A percentile compares a stretch with the other conserved stretches of the same genome.
Evolutionary conservation across 306 rosid genomes (phyloP).

Genomic region (Rosa chinensis): DNA sequence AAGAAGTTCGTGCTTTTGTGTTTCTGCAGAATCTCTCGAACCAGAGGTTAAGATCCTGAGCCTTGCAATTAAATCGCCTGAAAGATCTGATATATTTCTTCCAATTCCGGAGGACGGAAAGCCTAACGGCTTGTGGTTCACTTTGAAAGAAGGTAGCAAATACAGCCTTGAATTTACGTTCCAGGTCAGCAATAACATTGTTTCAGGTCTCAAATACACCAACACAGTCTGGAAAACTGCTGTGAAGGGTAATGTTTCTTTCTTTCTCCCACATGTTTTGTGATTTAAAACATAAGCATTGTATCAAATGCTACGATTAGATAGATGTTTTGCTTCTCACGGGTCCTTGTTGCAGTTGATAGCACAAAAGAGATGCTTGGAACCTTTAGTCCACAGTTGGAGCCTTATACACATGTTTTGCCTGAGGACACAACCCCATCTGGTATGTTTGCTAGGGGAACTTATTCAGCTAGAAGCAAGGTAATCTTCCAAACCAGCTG

Average conservation of each 20-base stretch:
- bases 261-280: neutral
- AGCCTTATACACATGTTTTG: conserved; percentile 74
- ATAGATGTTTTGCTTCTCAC: conserved; percentile 7
- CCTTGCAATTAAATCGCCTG: conserved; percentile 73
- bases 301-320: neutral
- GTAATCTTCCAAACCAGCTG: conserved; percentile 31
- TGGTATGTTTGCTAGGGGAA: conserved; percentile 89
- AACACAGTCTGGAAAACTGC: conserved; percentile 94
- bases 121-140: conserved; percentile 86
- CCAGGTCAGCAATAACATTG: conserved; percentile 79
- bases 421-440: conserved; percentile 95
- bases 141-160: conserved; percentile 96
- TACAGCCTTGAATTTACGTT: conserved; percentile 77
- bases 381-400: conserved; percentile 88
- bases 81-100: conserved; percentile 71
- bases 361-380: conserved; percentile 87
- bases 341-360: conserved; percentile 62
- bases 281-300: neutral
- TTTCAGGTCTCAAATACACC: conserved; percentile 92
- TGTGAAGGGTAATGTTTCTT: conserved; percentile 53
- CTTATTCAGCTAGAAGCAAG: conserved; percentile 84
- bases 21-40: conserved; percentile 64
- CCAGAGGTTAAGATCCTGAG: conserved; percentile 89
- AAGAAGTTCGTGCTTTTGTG: conserved; percentile 7
- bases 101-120: conserved; percentile 75